Conservation (phyloP, 371 early-diverging fungal species). For the Choanephora cucurbitarum region DNA sequence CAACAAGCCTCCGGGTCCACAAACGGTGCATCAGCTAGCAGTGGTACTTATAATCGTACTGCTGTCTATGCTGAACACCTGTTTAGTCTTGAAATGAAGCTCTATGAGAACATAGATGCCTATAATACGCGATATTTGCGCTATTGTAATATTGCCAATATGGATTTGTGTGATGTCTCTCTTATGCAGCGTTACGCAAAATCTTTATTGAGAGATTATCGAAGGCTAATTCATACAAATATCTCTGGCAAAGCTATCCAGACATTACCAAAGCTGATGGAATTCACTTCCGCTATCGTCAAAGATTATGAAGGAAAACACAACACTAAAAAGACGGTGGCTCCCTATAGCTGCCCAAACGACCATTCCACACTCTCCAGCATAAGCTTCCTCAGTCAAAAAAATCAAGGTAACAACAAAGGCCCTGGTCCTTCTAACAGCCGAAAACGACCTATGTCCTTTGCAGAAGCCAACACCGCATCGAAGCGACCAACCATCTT, state of each 20-base stretch:
- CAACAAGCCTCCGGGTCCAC: no score
- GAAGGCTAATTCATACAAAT: background rate
- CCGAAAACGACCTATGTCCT: background rate
- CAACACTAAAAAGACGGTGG: background rate
- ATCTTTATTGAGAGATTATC: background rate
- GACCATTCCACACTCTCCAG: background rate
- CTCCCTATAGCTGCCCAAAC: background rate
- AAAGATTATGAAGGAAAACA: background rate
- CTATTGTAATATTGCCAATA: conserved; percentile 33
- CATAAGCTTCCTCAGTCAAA: background rate
- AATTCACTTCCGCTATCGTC: background rate
- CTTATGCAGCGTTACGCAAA: conserved; percentile 2
- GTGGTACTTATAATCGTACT: background rate
- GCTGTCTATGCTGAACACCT: conserved; percentile 5
- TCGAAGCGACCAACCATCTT: background rate
- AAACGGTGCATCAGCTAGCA: no score
- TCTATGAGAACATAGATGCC: conserved; percentile 21
- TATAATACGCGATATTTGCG: conserved; percentile 17
- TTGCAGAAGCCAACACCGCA: background rate
- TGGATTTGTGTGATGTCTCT: conserved; percentile 24
- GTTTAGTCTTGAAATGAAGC: conserved; percentile 5
- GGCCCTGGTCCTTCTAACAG: background rate
- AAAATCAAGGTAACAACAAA: background rate
- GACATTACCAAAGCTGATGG: background rate
- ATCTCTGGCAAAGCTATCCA: background rate